A percentile compares a stretch with the other conserved stretches of the same genome.
These are phyloP conservation scores for Metschnikowia henanensis DNA, from an alignment of 805 yeast species.

Conservation along the genomic window DNA sequence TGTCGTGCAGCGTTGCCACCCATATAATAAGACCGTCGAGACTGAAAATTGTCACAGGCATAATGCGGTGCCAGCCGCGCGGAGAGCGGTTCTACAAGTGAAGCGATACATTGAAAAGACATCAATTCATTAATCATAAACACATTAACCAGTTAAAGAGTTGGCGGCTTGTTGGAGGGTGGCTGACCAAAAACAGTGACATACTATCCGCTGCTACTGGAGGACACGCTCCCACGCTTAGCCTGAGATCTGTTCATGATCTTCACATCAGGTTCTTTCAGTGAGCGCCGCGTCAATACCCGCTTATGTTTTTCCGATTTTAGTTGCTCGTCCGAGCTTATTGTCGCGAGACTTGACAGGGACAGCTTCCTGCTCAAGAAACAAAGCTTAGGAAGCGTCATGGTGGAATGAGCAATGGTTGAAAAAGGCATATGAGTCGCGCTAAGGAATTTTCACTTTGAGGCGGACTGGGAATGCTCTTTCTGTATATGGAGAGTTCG, in stretches of 20 bases:
- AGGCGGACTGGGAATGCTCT: neutral
- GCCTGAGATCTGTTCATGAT: conserved; percentile 12
- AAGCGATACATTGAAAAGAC: neutral
- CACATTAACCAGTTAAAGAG: neutral
- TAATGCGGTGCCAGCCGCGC: no score
- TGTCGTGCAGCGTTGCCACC: conserved; percentile 89
- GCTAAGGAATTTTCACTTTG: neutral
- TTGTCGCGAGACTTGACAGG: conserved; percentile 6
- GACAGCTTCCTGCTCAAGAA: conserved; percentile 7
- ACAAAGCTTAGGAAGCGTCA: conserved; percentile 1
- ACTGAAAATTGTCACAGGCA: no score
- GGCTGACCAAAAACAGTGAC: no score
- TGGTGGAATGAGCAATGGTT: neutral
- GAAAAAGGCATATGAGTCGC: neutral
- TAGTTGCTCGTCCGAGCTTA: conserved; percentile 1
- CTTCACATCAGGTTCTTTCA: conserved; percentile 1
- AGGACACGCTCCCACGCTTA: conserved; percentile 4
- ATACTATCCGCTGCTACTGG: conserved; percentile 1
- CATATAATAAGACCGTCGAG: conserved; percentile 31
- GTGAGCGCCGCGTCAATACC: conserved; percentile 1
- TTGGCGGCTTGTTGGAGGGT: no score
- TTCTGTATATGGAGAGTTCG: neutral
- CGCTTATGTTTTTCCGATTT: neutral
- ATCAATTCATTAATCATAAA: conserved; percentile 10
- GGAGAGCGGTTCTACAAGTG: neutral